Evolutionary conservation across 2,329 filamentous ascomycete genomes (phyloP), one percentile per base, ranked within the genome.

Genomic region (Myrmaecium sp.): DNA sequence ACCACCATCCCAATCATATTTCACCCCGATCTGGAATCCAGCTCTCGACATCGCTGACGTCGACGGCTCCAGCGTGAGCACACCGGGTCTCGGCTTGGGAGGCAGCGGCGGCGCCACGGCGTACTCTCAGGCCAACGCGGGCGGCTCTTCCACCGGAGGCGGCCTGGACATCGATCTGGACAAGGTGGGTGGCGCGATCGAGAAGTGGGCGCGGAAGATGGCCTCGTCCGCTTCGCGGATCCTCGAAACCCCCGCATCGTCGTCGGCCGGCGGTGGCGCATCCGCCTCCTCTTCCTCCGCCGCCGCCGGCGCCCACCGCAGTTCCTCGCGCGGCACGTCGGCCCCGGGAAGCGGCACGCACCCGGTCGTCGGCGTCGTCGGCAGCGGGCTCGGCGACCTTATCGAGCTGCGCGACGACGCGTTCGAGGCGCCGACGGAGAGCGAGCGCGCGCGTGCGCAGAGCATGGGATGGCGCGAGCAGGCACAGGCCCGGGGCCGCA

Each of bases 161-260:
- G 42, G 44, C 5, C 36, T 42, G 14, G 47, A 49, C 11, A 34
- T 62, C 13, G 55, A 60, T 5, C 57, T 95, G 3, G 83, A 93
- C 41, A 79, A 84, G 35, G 74, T 92, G 6, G 83, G 84, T 1
- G 77, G 81, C 5, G 76, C 78, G 3, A 74, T 95, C 16, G 89
- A 95, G 53, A 77, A 74, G 1, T 98, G 89, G 83, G 61, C 95
- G 32, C 66, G 84, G 33, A 81, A 82, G 34, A 73, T 92, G 19
- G 81, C 82, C 32, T 60, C 65, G 5, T 74, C 74, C 42, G 62
- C 66, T 4, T 43, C 46, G 11, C 53, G 47, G 24, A 29, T 50
- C 6, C 30, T 52, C n/a, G 33, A 46, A 21, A 49, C 40, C 37
- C 48, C 32, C 29, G 39, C 15, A 36, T 43, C 29, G 28, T 54